These are phyloP conservation scores for Gliomastix tumulicola DNA, from an alignment of 2,329 filamentous ascomycete genomes.

Conservation along the genomic window DNA sequence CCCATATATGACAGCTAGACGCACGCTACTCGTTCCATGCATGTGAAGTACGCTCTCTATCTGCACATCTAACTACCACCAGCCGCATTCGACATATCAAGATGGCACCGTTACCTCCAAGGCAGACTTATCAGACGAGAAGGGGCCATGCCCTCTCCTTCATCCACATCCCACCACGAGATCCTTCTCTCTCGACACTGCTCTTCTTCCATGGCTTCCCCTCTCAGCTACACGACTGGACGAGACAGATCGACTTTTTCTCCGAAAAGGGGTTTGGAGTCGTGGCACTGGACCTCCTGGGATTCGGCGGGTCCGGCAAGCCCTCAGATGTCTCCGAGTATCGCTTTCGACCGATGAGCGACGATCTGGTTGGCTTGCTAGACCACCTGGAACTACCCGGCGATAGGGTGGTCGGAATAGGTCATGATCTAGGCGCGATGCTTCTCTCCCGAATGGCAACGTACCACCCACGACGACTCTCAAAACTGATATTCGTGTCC, in stretches of 20 bases:
- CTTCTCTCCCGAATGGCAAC: constrained; percentile 18
- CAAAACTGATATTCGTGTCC: constrained; percentile 16
- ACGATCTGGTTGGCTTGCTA: constrained; percentile 24
- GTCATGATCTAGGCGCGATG: constrained; percentile 26
- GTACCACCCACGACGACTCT: constrained; percentile 13
- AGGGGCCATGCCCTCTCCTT: constrained; percentile 16
- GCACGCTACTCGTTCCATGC: no score
- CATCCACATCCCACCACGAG: constrained; percentile 12
- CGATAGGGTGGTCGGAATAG: constrained; percentile 31
- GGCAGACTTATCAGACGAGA: no score
- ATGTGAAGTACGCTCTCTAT: no score
- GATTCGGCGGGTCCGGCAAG: constrained; percentile 26
- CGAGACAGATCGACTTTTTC: constrained; percentile 25
- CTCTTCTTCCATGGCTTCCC: constrained; percentile 43
- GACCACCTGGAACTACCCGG: constrained; percentile 15
- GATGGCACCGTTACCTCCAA: no score
- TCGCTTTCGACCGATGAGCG: constrained; percentile 18
- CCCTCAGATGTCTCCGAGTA: constrained; percentile 18
- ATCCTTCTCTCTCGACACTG: constrained; percentile 20
- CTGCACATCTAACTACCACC: no score
- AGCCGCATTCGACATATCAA: no score
- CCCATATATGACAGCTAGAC: no score
- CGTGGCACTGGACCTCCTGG: constrained; percentile 31
- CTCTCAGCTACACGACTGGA: constrained; percentile 36
- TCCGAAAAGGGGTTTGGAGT: constrained; percentile 29